Percentiles rank a stretch among this genome's conserved stretches.
Conservation (phyloP, 768 basidiomycete genomes). For the Tylopilus intermedius region DNA sequence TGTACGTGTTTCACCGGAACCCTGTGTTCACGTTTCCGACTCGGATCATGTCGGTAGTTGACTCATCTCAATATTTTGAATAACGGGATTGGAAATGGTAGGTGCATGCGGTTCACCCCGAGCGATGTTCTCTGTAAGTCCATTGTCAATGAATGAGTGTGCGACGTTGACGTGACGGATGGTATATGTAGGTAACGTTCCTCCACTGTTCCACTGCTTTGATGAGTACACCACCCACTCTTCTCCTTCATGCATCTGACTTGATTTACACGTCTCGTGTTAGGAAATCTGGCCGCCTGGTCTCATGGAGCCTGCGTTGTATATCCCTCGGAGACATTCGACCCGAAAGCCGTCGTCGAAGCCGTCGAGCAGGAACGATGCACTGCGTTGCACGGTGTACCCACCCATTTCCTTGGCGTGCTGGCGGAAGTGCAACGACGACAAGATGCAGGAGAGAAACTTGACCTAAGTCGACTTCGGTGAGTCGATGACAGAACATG, state of each 20-base stretch:
- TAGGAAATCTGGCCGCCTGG: constrained; percentile 80
- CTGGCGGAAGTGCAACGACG: constrained; percentile 61
- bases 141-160: too few relatives aligned
- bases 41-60: constrained; percentile 39
- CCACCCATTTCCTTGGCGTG: constrained; percentile 79
- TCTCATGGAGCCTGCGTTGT: constrained; percentile 68
- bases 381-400: constrained; percentile 79
- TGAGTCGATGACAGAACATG: constrained; percentile 19
- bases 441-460: constrained; percentile 37
- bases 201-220: constrained; percentile 85
- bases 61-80: constrained; percentile 79
- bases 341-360: constrained; percentile 64
- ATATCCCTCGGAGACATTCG: constrained; percentile 63
- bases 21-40: background rate
- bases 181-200: constrained; percentile 59
- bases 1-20: constrained; percentile 35
- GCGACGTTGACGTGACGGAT: constrained; percentile 1
- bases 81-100: constrained; percentile 66
- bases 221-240: constrained; percentile 50
- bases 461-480: constrained; percentile 55
- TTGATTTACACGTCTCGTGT: constrained; percentile 55
- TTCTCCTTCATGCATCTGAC: constrained; percentile 10
- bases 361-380: constrained; percentile 65
- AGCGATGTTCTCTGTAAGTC: constrained; percentile 63
- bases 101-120: constrained; percentile 63